phyloP scores from a whole-genome alignment of 495 filamentous ascomycete species.

The Aspergillus sclerotioniger region DNA sequence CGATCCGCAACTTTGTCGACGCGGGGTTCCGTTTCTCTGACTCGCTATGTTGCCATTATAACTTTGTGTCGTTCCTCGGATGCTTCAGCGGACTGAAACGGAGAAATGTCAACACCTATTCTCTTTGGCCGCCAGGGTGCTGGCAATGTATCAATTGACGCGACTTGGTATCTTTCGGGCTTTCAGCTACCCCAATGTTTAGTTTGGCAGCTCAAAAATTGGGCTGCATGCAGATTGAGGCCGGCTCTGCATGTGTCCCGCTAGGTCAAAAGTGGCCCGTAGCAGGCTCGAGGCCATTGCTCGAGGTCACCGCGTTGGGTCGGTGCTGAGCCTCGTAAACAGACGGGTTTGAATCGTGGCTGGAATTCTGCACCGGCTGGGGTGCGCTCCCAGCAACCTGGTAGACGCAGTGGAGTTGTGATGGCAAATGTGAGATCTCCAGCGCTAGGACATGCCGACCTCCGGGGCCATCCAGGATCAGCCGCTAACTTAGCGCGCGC shows the following conservation, averaged over 20 bases:
- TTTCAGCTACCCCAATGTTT: background rate
- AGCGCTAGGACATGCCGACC: slow-evolving; percentile 12
- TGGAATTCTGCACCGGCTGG: background rate
- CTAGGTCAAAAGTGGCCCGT: no score
- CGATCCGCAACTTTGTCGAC: slow-evolving; percentile 20
- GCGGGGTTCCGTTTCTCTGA: background rate
- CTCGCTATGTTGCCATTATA: no score
- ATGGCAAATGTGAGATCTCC: slow-evolving; percentile 24
- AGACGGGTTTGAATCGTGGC: background rate
- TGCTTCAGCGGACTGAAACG: background rate
- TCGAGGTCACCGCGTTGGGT: background rate
- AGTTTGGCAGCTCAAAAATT: background rate
- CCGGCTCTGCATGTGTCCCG: background rate
- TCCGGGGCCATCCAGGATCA: slow-evolving; percentile 8
- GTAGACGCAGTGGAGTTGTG: background rate
- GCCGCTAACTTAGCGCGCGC: slow-evolving; percentile 1
- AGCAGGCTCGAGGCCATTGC: no score
- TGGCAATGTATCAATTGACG: no score
- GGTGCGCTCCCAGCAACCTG: slow-evolving; percentile 8
- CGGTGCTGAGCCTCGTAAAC: no score
- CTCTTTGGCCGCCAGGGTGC: no score
- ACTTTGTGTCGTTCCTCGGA: background rate
- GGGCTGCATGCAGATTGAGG: background rate
- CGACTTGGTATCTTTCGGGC: no score
- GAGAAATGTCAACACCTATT: slow-evolving; percentile 4